Evolutionary conservation across 352 stramenopile species (phyloP).

Genomic region (Plasmopara halstedii): DNA sequence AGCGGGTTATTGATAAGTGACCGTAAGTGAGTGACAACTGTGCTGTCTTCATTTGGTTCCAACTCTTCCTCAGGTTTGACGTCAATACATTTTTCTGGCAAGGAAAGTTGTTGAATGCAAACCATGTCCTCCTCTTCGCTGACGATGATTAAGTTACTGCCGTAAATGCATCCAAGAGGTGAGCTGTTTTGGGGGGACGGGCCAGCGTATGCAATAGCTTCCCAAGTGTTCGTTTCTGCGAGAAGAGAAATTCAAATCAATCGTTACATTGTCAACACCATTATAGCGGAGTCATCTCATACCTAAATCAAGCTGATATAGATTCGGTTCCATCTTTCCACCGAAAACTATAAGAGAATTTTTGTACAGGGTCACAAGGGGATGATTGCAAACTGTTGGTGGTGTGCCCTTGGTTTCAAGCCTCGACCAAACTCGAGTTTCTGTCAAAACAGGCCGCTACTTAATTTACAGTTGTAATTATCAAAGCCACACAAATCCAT

Average conservation of each 20-base stretch:
- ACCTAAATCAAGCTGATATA: slow-evolving; percentile 91
- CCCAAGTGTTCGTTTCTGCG: slow-evolving; percentile 60
- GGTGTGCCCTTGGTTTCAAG: slow-evolving; percentile 84
- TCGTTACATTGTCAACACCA: background rate
- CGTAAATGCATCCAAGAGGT: slow-evolving; percentile 91
- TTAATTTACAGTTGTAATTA: background rate
- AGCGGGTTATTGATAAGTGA: slow-evolving; percentile 74
- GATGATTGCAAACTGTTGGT: slow-evolving; percentile 90
- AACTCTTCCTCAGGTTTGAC: slow-evolving; percentile 31
- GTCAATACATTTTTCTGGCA: slow-evolving; percentile 64
- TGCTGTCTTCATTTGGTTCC: slow-evolving; percentile 29
- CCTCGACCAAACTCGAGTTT: slow-evolving; percentile 79
- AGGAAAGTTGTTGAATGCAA: slow-evolving; percentile 90
- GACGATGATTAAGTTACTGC: slow-evolving; percentile 89
- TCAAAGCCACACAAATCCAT: background rate
- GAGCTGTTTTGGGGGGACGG: slow-evolving; percentile 70
- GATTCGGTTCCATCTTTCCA: slow-evolving; percentile 91
- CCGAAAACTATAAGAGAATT: slow-evolving; percentile 92
- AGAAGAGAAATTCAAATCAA: slow-evolving; percentile 1
- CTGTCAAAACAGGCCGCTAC: slow-evolving; percentile 16
- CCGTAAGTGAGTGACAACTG: slow-evolving; percentile 62
- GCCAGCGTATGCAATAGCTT: slow-evolving; percentile 51
- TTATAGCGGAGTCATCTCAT: background rate
- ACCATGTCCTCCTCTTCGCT: slow-evolving; percentile 89
- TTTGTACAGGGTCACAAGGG: slow-evolving; percentile 90